Evolutionary conservation across 805 yeast genomes (phyloP).

Genomic region (Debaryomyces maramus): DNA sequence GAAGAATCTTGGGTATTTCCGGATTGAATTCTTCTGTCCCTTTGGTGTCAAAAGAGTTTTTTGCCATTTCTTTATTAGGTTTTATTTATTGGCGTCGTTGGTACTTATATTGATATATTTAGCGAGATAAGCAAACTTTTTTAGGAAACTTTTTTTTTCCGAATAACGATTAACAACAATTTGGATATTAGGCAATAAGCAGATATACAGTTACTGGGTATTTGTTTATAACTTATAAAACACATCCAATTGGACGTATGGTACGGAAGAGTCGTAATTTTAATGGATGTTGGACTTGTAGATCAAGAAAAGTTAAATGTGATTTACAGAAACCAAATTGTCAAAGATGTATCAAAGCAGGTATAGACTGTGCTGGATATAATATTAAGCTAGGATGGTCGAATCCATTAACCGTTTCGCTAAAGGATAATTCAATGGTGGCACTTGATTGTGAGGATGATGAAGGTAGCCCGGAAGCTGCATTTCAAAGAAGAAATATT

Average conservation of each 20-base stretch:
- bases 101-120: background rate
- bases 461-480: conserved; percentile 16
- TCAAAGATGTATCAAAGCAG: conserved; percentile 46
- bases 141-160: too few species aligned
- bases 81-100: background rate
- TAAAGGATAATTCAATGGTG: conserved; percentile 16
- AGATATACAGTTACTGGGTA: too few species aligned
- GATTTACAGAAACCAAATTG: conserved; percentile 49
- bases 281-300: conserved; percentile 58
- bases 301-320: conserved; percentile 54
- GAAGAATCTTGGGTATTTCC: conserved; percentile 53
- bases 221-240: too few species aligned
- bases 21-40: conserved; percentile 36
- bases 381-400: conserved; percentile 50
- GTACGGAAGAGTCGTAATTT: conserved; percentile 34
- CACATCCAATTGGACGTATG: too few species aligned
- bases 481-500: conserved; percentile 46
- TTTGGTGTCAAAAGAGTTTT: conserved; percentile 1
- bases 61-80: background rate
- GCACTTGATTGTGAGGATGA: conserved; percentile 18
- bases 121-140: background rate
- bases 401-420: conserved; percentile 35
- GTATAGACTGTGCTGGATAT: conserved; percentile 50
- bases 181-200: too few species aligned
- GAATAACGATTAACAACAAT: too few species aligned